Base-by-base conservation (phyloP, 768 basidiomycete genomes). In the Podaxis sp. region DNA sequence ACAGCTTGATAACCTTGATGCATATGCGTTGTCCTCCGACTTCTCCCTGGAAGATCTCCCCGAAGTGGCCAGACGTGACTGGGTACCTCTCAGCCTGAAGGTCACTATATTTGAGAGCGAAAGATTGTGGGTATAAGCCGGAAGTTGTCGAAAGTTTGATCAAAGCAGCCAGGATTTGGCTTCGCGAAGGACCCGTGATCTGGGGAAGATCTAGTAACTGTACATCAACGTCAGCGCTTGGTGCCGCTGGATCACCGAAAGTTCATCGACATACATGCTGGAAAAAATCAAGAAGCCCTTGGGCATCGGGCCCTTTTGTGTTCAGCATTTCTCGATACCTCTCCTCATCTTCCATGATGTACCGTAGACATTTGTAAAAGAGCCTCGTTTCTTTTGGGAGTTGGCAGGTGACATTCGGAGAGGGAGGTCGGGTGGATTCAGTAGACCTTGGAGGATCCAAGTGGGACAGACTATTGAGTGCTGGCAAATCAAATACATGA, bases 11-110 rank as follows among this genome's bases (percentile, higher is more conserved):
- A 4, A 70, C 58, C 55, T 73, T 73, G 36, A 72, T 28, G 48
- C 69, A 71, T 0, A 73, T 66, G 2, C 55, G 16, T 21, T 65
- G 62, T 11, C 63, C 67, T 3, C 63, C 58, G 50, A 66, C 63
- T 21, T 47, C 4, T 5, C 69, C 70, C 55, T 55, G 68, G 62
- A 70, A 70, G 18, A 74, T 68, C 10, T 74, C 72, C 3, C 69
- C 66, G 55, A 70, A 74, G 23, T 66, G 56, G 2, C 73, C 73
- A 27, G 61, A 56, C 1, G 70, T 61, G 1, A 65, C 55, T 1
- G 68, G 63, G 5, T 53, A 46, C 4, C 64, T 62, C 0, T 63
- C 57, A 13, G 64, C 60, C 1, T 59, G 61, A 14, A 35, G 54
- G 16, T 67, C 59, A 5, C 55, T 65, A 14, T 36, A 44, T 6